These are phyloP conservation scores for Vitis riparia DNA, from an alignment of 164 flowering plant species.

Conservation along the genomic window DNA sequence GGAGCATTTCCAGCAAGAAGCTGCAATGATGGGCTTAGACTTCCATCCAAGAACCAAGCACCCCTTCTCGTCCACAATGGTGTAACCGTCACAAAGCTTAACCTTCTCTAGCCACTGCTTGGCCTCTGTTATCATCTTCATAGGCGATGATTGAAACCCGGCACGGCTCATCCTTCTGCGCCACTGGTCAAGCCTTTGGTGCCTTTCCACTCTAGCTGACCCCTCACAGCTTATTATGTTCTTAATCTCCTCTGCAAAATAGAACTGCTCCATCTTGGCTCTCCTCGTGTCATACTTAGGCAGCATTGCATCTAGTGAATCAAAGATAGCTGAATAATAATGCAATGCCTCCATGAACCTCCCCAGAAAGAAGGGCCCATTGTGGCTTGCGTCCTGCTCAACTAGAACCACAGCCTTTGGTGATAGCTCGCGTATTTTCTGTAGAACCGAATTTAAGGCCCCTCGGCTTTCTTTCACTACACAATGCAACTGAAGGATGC, in stretches of 20 bases:
- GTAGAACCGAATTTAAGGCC: slow-evolving; percentile 56
- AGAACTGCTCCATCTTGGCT: slow-evolving; percentile 64
- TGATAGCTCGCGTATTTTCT: slow-evolving; percentile 46
- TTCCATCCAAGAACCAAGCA: slow-evolving; percentile 70
- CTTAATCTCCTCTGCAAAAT: slow-evolving; percentile 68
- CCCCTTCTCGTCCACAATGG: slow-evolving; percentile 65
- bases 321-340: slow-evolving; percentile 63
- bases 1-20: slow-evolving; percentile 67
- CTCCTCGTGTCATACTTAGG: slow-evolving; percentile 58
- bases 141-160: slow-evolving; percentile 57
- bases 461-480: slow-evolving; percentile 70
- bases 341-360: slow-evolving; percentile 68
- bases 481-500: slow-evolving; percentile 60
- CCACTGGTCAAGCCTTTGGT: slow-evolving; percentile 65
- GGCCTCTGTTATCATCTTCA: slow-evolving; percentile 47
- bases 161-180: slow-evolving; percentile 66
- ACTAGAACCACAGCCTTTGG: slow-evolving; percentile 46
- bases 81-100: slow-evolving; percentile 51
- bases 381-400: slow-evolving; percentile 66
- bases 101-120: slow-evolving; percentile 47
- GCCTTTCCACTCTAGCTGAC: slow-evolving; percentile 56
- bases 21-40: slow-evolving; percentile 59
- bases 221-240: slow-evolving; percentile 74
- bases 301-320: slow-evolving; percentile 56
- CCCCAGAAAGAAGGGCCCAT: slow-evolving; percentile 66